Percentiles rank a stretch among this genome's conserved stretches.
Conservation (phyloP, 2,329 filamentous ascomycete genomes). For the Apiospora hydei region DNA sequence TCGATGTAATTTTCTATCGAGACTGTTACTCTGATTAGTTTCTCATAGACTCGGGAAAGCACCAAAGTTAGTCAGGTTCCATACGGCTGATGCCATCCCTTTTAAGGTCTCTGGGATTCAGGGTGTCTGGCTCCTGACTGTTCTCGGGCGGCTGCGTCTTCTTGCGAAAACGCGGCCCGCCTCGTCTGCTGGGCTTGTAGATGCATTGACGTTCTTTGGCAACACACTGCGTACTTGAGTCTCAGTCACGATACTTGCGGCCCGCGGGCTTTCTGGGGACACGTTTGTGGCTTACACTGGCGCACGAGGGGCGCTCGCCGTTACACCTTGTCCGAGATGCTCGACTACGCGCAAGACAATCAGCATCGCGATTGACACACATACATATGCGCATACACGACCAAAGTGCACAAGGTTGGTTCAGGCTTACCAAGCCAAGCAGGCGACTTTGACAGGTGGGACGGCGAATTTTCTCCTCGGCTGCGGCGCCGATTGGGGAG, state of each 20-base stretch:
- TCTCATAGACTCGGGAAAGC: neutral
- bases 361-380: slow-evolving; percentile 1
- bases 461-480: slow-evolving; percentile 50
- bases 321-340: slow-evolving; percentile 56
- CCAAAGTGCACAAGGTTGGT: slow-evolving; percentile 11
- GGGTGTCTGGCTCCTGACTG: slow-evolving; percentile 38
- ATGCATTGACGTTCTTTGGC: slow-evolving; percentile 50
- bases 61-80: neutral
- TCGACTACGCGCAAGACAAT: slow-evolving; percentile 44
- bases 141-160: slow-evolving; percentile 43
- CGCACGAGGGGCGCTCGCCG: slow-evolving; percentile 49
- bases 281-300: slow-evolving; percentile 46
- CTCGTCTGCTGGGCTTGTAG: slow-evolving; percentile 52
- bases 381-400: slow-evolving; percentile 24
- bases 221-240: slow-evolving; percentile 42
- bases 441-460: slow-evolving; percentile 59
- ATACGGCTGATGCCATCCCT: slow-evolving; percentile 40
- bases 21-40: slow-evolving; percentile 34
- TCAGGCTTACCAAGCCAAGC: slow-evolving; percentile 54
- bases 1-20: slow-evolving; percentile 51
- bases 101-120: slow-evolving; percentile 37
- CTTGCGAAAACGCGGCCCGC: slow-evolving; percentile 52
- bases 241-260: slow-evolving; percentile 28
- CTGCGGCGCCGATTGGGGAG: slow-evolving; percentile 19
- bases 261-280: neutral